Evolutionary conservation across 169 alveolate species (phyloP), one percentile per base, ranked within the genome.

Genomic region (Eimeria mitis): DNA sequence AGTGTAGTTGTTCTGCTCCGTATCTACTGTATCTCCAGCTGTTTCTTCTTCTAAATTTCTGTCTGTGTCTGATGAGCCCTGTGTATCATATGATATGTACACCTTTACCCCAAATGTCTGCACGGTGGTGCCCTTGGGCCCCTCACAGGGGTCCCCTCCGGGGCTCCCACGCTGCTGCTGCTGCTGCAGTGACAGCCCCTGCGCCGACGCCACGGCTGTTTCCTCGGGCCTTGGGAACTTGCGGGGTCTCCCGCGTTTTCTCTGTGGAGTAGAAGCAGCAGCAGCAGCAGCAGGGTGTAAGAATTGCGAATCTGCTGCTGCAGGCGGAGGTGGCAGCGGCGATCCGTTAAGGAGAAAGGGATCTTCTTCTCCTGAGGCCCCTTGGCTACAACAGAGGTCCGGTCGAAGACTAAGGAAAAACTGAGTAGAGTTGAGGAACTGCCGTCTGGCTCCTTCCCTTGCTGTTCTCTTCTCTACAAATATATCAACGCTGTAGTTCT

Each of bases 171-270:
- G 28, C 52, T 63, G 71, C 71, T 23, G 88, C 68, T 16, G 65
- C 42, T 79, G 89, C 47, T 28, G 49, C 34, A 49, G 56, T 0
- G 90, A 37, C 31, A 56, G 75, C 54, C 73, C 75, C 34, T 52
- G 59, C 1, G 73, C 54, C n/a, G 73, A 54, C 4, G 90, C 73
- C 14, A 47, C 68, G 16, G 19, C 75, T 28, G 73, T 40, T 16
- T 83, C 90, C 28, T 83, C 90, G 3, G 90, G 90, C 31, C 75
- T 13, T 34, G 90, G 90, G 90, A 49, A 83, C 40, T 83, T 83
- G 31, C 90, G 73, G 49, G 90, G 90, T 37, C 90, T 21, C 25
- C 90, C 90, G 34, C 90, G 34, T 54, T 34, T 83, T 21, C 65
- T 52, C 23, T 47, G 68, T 1, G 44, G 9, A 2, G 88, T 14